Conservation (phyloP, 768 basidiomycete genomes). For the Brasilioporus rufonigricans region DNA sequence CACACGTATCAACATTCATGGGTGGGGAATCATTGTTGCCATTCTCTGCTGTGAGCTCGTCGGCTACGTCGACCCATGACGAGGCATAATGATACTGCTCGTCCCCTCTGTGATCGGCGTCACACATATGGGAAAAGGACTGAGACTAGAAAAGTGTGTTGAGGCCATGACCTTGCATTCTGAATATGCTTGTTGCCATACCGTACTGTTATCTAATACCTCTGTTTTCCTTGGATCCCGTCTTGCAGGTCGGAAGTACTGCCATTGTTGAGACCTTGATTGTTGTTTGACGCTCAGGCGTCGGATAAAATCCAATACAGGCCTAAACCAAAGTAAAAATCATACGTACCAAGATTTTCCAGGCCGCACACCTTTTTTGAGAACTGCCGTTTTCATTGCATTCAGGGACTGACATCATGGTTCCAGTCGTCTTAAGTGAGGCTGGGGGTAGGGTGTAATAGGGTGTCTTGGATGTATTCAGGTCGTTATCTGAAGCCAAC, state of each 20-base stretch:
- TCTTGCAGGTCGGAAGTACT: background rate
- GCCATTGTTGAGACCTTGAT: background rate
- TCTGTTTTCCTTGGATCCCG: background rate
- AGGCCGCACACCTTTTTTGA: background rate
- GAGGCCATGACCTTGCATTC: background rate
- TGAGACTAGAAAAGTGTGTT: background rate
- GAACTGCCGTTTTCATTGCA: background rate
- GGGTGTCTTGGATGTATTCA: background rate
- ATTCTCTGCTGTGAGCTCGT: background rate
- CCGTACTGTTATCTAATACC: background rate
- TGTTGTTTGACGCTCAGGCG: background rate
- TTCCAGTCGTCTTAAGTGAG: background rate
- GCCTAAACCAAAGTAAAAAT: background rate
- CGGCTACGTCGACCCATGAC: background rate
- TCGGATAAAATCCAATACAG: background rate
- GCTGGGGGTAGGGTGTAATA: background rate
- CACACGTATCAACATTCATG: background rate
- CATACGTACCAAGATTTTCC: background rate
- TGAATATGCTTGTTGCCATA: background rate
- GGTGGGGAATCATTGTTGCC: background rate
- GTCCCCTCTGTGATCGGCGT: background rate
- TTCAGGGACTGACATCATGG: background rate
- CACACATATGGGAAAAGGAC: background rate
- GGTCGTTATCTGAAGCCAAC: background rate
- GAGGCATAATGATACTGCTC: background rate